These are phyloP conservation scores for Protea cynaroides DNA, from an alignment of 164 flowering plant genomes.

Conservation along the genomic window DNA sequence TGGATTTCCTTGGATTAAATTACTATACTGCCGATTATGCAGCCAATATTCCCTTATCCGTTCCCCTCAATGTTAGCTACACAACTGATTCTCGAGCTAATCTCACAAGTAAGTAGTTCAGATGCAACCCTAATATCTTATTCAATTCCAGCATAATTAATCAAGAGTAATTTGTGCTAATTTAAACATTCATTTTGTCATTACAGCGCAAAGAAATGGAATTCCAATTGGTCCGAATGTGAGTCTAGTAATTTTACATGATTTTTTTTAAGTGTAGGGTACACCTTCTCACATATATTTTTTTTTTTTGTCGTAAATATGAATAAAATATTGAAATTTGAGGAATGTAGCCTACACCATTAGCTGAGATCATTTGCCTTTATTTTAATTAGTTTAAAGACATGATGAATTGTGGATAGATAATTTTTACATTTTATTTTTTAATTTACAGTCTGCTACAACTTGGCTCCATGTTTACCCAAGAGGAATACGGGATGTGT, in stretches of 20 bases:
- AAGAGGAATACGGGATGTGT: conserved; percentile 31
- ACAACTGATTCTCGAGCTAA: conserved; percentile 15
- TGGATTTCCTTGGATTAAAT: conserved; percentile 50
- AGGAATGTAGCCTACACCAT: too few relatives aligned
- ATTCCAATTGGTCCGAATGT: conserved; percentile 33
- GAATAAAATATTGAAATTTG: too few relatives aligned
- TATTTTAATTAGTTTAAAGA: too few relatives aligned
- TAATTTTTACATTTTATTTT: too few relatives aligned
- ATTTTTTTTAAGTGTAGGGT: too few relatives aligned
- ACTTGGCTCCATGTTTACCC: conserved; percentile 41
- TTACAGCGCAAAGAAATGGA: conserved; percentile 29
- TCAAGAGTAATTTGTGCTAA: too few relatives aligned
- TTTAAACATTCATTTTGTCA: neutral
- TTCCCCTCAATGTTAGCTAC: conserved; percentile 8
- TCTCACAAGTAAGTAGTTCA: neutral
- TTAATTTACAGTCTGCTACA: conserved; percentile 29
- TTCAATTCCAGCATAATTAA: too few relatives aligned
- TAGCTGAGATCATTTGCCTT: too few relatives aligned
- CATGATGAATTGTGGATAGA: too few relatives aligned
- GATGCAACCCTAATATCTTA: too few relatives aligned
- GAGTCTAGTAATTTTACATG: neutral
- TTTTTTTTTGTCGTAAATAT: too few relatives aligned
- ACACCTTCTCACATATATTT: too few relatives aligned
- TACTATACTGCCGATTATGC: conserved; percentile 38
- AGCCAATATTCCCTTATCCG: conserved; percentile 1